Evolutionary conservation across 2,329 filamentous ascomycete genomes (phyloP).

Genomic region (Erysiphe neolycopersici): DNA sequence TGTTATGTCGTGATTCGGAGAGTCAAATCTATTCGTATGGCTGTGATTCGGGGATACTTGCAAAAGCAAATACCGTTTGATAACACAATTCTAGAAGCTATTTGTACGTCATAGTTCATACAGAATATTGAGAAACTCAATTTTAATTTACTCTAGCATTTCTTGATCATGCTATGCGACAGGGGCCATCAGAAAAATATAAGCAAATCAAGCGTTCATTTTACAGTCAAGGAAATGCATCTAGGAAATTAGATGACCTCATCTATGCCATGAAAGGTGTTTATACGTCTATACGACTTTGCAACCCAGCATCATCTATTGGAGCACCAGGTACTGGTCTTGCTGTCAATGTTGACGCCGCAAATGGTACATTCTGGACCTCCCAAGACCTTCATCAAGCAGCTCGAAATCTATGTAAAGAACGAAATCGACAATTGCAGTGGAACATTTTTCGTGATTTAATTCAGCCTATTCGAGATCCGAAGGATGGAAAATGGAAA

Average conservation of each 20-base stretch:
- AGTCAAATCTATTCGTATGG: constrained; percentile 42
- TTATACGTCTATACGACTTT: constrained; percentile 61
- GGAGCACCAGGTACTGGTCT: constrained; percentile 25
- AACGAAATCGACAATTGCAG: constrained; percentile 6
- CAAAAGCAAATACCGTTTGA: constrained; percentile 30
- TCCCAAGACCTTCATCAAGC: constrained; percentile 14
- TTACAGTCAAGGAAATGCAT: constrained; percentile 21
- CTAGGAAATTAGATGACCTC: constrained; percentile 28
- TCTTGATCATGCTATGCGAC: constrained; percentile 66
- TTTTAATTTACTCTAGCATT: constrained; percentile 26
- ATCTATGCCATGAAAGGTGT: constrained; percentile 69
- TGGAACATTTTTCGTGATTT: constrained; percentile 7
- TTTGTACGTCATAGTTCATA: constrained; percentile 25
- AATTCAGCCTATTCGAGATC: constrained; percentile 4
- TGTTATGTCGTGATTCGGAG: constrained; percentile 35
- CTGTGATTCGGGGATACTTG: constrained; percentile 39
- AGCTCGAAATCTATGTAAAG: constrained; percentile 12
- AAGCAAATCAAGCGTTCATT: constrained; percentile 59
- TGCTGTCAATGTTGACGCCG: constrained; percentile 69
- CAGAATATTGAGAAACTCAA: neutral
- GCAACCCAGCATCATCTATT: constrained; percentile 21
- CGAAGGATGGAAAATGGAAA: constrained; percentile 2
- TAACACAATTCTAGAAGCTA: constrained; percentile 43
- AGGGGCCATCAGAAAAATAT: constrained; percentile 42
- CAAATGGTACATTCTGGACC: constrained; percentile 74